A percentile compares a stretch with the other conserved stretches of the same genome.
phyloP scores from a whole-genome alignment of 2,329 filamentous ascomycete genomes.

The Verticillium isaacii region DNA sequence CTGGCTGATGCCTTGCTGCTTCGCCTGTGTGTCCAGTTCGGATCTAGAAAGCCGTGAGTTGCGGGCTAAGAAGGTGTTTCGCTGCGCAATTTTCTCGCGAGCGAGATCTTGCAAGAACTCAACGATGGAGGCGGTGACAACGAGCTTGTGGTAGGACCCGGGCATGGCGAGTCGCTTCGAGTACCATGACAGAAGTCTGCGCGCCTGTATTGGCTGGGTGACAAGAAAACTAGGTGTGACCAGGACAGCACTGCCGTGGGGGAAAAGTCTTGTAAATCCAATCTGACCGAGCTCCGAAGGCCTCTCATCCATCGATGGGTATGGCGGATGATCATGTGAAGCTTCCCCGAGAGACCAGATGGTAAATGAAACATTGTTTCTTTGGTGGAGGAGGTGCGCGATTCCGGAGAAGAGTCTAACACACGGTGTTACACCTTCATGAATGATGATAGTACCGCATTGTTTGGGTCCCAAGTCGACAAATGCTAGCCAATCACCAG shows the following conservation, averaged over 20 bases:
- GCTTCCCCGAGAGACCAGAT: slow-evolving; percentile 39
- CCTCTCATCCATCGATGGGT: slow-evolving; percentile 7
- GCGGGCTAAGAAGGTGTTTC: not conserved
- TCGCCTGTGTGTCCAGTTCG: not conserved
- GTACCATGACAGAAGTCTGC: slow-evolving; percentile 30
- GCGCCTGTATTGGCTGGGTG: slow-evolving; percentile 28
- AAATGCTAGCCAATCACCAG: slow-evolving; percentile 46
- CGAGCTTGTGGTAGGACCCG: slow-evolving; percentile 15
- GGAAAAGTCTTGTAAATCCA: slow-evolving; percentile 19
- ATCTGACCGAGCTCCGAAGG: slow-evolving; percentile 4
- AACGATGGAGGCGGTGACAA: slow-evolving; percentile 21
- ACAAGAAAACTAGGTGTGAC: slow-evolving; percentile 38
- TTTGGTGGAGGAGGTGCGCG: slow-evolving; percentile 22
- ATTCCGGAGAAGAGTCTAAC: slow-evolving; percentile 32
- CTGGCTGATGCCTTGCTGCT: not conserved
- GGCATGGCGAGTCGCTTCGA: not conserved
- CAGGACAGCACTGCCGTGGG: slow-evolving; percentile 26
- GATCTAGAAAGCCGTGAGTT: not conserved
- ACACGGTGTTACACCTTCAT: slow-evolving; percentile 34
- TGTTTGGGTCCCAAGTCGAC: slow-evolving; percentile 14
- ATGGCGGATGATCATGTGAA: slow-evolving; percentile 12
- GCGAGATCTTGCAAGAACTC: slow-evolving; percentile 24
- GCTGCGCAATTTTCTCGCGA: not conserved
- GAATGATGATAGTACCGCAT: slow-evolving; percentile 34
- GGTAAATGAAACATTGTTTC: slow-evolving; percentile 17